These are phyloP conservation scores for Ogataea kodamae DNA, from an alignment of 805 yeast genomes.

Conservation along the genomic window DNA sequence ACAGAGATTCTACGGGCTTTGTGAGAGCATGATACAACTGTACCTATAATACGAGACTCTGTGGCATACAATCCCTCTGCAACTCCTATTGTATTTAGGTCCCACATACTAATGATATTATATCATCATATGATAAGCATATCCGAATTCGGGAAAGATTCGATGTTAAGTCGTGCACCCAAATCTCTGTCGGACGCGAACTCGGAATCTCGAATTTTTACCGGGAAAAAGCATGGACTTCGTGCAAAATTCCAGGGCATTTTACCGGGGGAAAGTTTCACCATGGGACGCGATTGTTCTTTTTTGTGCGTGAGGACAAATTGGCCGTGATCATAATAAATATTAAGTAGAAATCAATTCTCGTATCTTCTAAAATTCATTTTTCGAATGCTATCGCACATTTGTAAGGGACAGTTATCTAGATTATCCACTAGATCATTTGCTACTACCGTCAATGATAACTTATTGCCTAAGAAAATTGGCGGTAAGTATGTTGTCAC, in stretches of 20 bases:
- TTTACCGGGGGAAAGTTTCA: too few relatives aligned
- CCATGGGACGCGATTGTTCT: too few relatives aligned
- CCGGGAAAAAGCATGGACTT: too few relatives aligned
- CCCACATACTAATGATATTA: background rate
- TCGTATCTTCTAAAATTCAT: background rate
- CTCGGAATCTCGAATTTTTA: conserved; percentile 16
- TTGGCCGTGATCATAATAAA: conserved; percentile 1
- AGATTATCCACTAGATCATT: conserved; percentile 25
- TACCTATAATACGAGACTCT: background rate
- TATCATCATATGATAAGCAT: background rate
- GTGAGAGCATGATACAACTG: too few relatives aligned
- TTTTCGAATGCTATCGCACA: conserved; percentile 25
- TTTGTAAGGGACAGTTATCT: conserved; percentile 19
- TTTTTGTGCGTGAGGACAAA: too few relatives aligned
- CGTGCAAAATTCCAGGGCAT: too few relatives aligned
- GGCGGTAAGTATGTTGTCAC: conserved; percentile 95
- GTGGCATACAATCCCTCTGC: too few relatives aligned
- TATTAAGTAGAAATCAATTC: background rate
- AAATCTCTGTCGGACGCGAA: conserved; percentile 19
- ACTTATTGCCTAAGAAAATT: conserved; percentile 74
- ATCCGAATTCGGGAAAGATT: conserved; percentile 18
- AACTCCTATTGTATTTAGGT: too few relatives aligned
- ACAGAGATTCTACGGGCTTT: too few relatives aligned
- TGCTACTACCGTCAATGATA: conserved; percentile 30
- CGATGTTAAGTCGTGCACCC: conserved; percentile 3